Conservation (phyloP, 140 eudicot genomes). For the Oenanthe javanica region DNA sequence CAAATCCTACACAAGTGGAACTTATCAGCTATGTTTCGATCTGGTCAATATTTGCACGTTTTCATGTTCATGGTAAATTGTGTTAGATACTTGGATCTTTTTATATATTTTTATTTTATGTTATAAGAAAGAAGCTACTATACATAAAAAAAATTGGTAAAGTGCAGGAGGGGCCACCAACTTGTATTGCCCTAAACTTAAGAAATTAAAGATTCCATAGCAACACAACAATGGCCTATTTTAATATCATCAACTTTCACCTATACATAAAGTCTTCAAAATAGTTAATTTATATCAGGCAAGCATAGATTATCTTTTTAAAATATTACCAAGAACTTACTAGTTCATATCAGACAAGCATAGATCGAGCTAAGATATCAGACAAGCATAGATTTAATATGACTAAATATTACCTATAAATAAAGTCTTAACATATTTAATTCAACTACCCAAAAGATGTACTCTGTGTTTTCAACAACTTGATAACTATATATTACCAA, state of each 20-base stretch:
- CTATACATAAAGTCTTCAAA: too few relatives aligned
- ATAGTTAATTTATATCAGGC: too few relatives aligned
- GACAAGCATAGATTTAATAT: too few relatives aligned
- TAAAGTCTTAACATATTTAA: background rate
- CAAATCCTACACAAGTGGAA: too few relatives aligned
- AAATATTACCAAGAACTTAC: too few relatives aligned
- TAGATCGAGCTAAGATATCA: too few relatives aligned
- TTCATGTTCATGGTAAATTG: background rate
- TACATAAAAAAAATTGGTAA: background rate
- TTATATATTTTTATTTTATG: background rate
- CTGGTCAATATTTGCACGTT: background rate
- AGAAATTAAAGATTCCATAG: background rate
- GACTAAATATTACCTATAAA: too few relatives aligned
- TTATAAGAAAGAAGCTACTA: background rate
- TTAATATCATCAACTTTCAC: too few relatives aligned
- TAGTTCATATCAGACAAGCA: too few relatives aligned
- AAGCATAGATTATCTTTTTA: too few relatives aligned
- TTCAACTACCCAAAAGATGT: background rate
- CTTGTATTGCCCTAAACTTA: background rate
- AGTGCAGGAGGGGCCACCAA: background rate
- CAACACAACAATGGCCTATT: too few relatives aligned
- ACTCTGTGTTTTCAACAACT: background rate
- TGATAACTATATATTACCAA: background rate
- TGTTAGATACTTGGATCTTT: background rate
- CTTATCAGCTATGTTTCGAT: too few relatives aligned